Evolutionary conservation across 106 monocot genomes (phyloP).

Genomic region (Dendrobium officinale): DNA sequence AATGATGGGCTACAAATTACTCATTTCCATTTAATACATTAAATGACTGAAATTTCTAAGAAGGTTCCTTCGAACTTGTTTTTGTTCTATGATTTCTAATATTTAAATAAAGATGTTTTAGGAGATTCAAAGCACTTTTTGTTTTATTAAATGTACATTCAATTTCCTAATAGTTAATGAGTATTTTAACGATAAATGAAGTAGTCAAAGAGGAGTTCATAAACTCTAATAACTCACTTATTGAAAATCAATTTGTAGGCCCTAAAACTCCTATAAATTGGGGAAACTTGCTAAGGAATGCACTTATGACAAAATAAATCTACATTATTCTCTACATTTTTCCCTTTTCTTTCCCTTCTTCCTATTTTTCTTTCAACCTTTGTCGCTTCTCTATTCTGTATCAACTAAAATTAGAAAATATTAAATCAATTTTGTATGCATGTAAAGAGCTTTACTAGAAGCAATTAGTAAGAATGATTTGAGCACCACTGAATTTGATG

Average conservation of each 20-base stretch:
- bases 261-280: background rate
- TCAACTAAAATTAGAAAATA: background rate
- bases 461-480: background rate
- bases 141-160: background rate
- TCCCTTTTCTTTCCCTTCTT: background rate
- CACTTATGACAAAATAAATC: background rate
- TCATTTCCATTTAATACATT: background rate
- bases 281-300: background rate
- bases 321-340: background rate
- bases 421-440: background rate
- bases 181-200: background rate
- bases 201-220: background rate
- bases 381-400: background rate
- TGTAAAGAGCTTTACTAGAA: background rate
- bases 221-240: background rate
- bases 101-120: background rate
- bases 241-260: background rate
- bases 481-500: background rate
- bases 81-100: background rate
- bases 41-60: background rate
- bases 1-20: background rate
- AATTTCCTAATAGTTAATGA: too few species aligned
- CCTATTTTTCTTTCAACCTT: background rate
- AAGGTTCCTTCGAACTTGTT: background rate
- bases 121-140: background rate